Percentiles rank a stretch among this genome's conserved stretches.
Conservation (phyloP, 2,329 filamentous ascomycete species). For the Celoporthe dispersa region DNA sequence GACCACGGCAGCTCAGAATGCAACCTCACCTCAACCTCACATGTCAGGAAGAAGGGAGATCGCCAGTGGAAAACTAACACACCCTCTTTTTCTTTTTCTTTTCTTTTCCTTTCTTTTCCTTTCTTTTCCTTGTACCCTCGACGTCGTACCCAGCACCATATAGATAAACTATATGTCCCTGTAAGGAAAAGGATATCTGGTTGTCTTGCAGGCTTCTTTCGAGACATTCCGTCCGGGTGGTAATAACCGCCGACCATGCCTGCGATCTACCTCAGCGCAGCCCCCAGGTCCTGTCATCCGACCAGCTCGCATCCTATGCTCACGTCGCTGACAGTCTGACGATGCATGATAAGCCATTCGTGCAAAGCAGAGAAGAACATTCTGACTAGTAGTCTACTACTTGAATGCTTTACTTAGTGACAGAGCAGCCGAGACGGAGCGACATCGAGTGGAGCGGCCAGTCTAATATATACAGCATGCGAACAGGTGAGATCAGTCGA, state of each 20-base stretch:
- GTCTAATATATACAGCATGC: not conserved
- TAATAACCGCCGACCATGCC: not conserved
- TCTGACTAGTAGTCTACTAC: not conserved
- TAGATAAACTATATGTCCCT: too few relatives aligned
- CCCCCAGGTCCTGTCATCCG: not conserved
- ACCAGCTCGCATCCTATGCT: not conserved
- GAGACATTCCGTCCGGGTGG: not conserved
- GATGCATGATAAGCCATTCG: not conserved
- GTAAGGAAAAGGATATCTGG: too few relatives aligned
- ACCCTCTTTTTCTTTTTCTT: too few relatives aligned
- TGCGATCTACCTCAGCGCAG: not conserved
- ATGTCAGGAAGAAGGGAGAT: too few relatives aligned
- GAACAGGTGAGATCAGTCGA: not conserved
- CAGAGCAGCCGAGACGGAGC: too few relatives aligned
- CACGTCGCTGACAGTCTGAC: not conserved
- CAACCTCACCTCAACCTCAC: not conserved
- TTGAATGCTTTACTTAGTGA: too few relatives aligned
- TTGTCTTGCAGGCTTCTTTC: not conserved
- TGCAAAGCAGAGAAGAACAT: not conserved
- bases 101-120: too few relatives aligned
- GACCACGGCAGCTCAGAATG: not conserved
- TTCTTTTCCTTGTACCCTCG: too few relatives aligned
- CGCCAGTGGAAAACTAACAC: too few relatives aligned
- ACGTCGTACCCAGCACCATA: too few relatives aligned
- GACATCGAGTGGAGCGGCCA: too few relatives aligned